phyloP scores from a whole-genome alignment of 306 rosid genomes.

The Cicer chorassanicum region DNA sequence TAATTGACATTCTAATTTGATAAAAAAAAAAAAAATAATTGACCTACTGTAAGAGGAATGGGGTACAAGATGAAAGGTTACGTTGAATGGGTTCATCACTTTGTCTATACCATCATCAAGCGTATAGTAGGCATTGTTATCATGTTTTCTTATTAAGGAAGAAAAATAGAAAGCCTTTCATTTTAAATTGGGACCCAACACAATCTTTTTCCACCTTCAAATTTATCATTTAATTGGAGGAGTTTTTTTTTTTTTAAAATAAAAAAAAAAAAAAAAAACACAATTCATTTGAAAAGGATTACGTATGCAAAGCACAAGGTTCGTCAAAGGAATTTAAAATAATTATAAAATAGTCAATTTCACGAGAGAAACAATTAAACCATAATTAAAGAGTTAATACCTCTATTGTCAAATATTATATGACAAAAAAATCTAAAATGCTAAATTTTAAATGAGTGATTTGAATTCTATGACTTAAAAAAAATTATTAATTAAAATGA shows the following conservation, averaged over 20 bases:
- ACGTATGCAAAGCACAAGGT: no score
- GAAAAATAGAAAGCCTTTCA: slow-evolving; percentile 11
- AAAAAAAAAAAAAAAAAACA: no score
- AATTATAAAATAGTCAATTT: no score
- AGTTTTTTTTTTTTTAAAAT: no score
- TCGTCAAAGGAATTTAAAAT: no score
- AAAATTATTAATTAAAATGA: no score
- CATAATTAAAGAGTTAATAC: no score
- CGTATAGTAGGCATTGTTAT: background rate
- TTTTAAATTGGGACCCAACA: background rate
- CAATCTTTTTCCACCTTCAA: background rate
- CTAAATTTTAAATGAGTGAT: background rate
- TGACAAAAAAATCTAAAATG: background rate
- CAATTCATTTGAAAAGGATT: no score
- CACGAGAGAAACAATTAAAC: no score
- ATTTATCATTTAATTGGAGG: background rate
- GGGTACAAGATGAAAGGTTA: slow-evolving; percentile 18
- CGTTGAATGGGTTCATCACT: slow-evolving; percentile 20
- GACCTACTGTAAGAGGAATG: slow-evolving; percentile 2
- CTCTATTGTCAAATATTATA: background rate
- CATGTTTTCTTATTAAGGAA: slow-evolving; percentile 30
- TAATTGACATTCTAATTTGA: slow-evolving; percentile 24
- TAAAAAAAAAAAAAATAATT: background rate
- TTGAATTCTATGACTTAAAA: background rate
- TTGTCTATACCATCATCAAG: slow-evolving; percentile 12